phyloP scores from a whole-genome alignment of 495 filamentous ascomycete genomes.

The Copromyces sp. region DNA sequence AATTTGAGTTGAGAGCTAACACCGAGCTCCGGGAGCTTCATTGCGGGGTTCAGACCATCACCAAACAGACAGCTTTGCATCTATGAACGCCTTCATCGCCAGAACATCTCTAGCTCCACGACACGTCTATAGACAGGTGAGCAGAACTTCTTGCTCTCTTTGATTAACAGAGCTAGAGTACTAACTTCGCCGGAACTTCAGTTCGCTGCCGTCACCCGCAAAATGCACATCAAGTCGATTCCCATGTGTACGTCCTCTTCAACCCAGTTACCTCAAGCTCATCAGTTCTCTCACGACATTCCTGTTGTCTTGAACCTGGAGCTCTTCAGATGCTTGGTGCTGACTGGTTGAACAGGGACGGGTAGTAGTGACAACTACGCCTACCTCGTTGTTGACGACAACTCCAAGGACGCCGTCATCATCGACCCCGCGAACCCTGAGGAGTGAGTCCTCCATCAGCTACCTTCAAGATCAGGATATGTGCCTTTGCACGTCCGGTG shows the following conservation, averaged over 20 bases:
- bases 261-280: neutral
- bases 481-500: neutral
- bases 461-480: neutral
- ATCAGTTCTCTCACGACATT: neutral
- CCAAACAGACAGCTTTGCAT: neutral
- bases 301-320: neutral
- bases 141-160: neutral
- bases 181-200: constrained; percentile 4
- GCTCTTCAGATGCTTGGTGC: neutral
- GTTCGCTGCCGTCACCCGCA: constrained; percentile 27
- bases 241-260: constrained; percentile 76
- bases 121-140: constrained; percentile 2
- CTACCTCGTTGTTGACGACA: constrained; percentile 87
- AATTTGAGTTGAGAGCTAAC: neutral
- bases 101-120: constrained; percentile 17
- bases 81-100: constrained; percentile 24
- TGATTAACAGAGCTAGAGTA: constrained; percentile 4
- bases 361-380: constrained; percentile 92
- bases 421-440: constrained; percentile 89
- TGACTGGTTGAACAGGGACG: constrained; percentile 50
- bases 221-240: constrained; percentile 95
- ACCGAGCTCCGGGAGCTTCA: neutral
- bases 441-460: constrained; percentile 50
- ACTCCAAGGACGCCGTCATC: constrained; percentile 79
- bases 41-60: neutral